A percentile compares a stretch with the other conserved stretches of the same genome.
phyloP scores from a whole-genome alignment of 2,329 filamentous ascomycete genomes.

The Penicillium sp. region DNA sequence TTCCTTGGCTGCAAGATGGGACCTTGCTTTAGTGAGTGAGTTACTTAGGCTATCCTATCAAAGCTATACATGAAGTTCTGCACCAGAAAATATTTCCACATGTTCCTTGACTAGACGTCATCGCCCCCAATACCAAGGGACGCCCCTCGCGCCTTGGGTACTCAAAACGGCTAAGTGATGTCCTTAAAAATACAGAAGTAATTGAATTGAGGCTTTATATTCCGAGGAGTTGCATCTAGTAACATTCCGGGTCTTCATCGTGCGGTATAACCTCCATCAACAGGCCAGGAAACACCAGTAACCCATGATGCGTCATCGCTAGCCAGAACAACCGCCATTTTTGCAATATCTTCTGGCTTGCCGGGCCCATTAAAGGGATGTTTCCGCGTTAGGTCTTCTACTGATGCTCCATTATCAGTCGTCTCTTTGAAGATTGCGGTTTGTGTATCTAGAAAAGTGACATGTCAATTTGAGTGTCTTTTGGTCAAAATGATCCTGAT shows the following conservation, averaged over 20 bases:
- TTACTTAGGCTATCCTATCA: no score
- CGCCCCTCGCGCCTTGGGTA: no score
- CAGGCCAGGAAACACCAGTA: slow-evolving; percentile 49
- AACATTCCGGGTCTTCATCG: slow-evolving; percentile 8
- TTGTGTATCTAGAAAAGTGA: slow-evolving; percentile 7
- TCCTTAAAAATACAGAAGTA: no score
- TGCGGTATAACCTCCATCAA: slow-evolving; percentile 52
- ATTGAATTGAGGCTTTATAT: no score
- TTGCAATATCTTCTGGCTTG: slow-evolving; percentile 39
- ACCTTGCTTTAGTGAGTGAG: no score
- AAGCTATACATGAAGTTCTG: no score
- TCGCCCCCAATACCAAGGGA: no score
- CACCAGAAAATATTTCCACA: no score
- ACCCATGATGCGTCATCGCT: slow-evolving; percentile 54
- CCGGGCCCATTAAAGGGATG: slow-evolving; percentile 36
- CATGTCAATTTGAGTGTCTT: neutral
- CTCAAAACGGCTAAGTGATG: no score
- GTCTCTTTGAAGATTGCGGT: slow-evolving; percentile 19
- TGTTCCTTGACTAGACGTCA: no score
- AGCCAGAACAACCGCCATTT: slow-evolving; percentile 50
- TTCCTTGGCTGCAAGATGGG: no score
- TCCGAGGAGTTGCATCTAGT: neutral
- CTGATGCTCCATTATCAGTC: neutral
- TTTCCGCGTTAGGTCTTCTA: slow-evolving; percentile 13
- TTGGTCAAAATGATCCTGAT: neutral